Conservation (phyloP, 2,329 filamentous ascomycete species). For the Alternaria novae-zelandiae region DNA sequence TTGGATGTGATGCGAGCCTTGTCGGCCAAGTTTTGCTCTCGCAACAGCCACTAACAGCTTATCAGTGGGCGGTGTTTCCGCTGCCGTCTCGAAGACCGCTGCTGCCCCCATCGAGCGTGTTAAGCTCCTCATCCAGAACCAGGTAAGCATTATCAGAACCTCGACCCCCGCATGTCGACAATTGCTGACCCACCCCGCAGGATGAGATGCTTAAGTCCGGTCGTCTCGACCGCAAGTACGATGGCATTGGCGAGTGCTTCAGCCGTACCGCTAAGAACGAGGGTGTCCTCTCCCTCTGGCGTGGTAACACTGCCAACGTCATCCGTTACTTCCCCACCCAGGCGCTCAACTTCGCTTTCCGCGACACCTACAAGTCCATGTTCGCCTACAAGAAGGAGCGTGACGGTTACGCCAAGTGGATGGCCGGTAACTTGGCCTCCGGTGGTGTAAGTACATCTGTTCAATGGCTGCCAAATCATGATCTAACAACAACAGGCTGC, state of each 20-base stretch:
- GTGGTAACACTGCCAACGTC: constrained; percentile 99
- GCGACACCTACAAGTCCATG: constrained; percentile 99
- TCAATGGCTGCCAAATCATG: neutral
- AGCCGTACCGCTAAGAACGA: constrained; percentile 85
- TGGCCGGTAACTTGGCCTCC: constrained; percentile 99
- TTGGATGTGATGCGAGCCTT: constrained; percentile 12
- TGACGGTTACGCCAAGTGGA: constrained; percentile 98
- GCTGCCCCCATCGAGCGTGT: constrained; percentile 99
- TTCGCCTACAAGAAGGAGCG: constrained; percentile 99
- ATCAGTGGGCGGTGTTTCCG: constrained; percentile 97
- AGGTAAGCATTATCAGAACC: constrained; percentile 69
- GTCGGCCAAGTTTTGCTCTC: constrained; percentile 10
- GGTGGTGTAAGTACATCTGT: constrained; percentile 80
- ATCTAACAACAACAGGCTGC: constrained; percentile 67
- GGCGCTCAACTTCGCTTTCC: constrained; percentile 99
- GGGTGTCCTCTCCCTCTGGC: constrained; percentile 95
- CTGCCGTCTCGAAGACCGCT: constrained; percentile 99
- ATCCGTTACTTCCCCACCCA: constrained; percentile 99
- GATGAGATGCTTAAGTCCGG: constrained; percentile 99
- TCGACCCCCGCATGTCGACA: neutral
- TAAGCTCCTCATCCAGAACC: constrained; percentile 99
- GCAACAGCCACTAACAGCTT: constrained; percentile 51
- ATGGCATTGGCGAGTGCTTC: constrained; percentile 95
- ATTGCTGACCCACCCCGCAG: constrained; percentile 57
- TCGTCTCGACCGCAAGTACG: constrained; percentile 97